phyloP scores from a whole-genome alignment of 495 filamentous ascomycete species.

The Platismatia glauca region DNA sequence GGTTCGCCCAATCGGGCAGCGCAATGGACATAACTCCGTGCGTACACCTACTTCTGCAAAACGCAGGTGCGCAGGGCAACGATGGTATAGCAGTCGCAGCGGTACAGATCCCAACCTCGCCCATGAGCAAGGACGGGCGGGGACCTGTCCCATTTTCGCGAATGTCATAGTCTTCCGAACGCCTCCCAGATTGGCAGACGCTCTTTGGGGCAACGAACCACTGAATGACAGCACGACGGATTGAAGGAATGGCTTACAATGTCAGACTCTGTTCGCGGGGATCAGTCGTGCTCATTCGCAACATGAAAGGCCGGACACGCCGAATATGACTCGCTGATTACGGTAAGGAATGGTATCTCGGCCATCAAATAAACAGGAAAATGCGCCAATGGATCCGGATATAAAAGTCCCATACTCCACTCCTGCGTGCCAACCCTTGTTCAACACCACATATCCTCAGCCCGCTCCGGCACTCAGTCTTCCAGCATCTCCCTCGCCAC shows the following conservation, averaged over 20 bases:
- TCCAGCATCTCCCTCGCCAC: slow-evolving; percentile 7
- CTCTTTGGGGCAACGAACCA: not conserved
- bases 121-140: not conserved
- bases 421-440: not conserved
- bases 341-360: not conserved
- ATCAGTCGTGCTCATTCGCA: not conserved
- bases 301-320: not conserved
- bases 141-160: not conserved
- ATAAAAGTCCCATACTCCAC: not conserved
- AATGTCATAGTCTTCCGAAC: too few relatives aligned
- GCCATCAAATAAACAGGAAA: not conserved
- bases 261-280: not conserved
- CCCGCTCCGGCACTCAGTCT: slow-evolving; percentile 3
- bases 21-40: too few relatives aligned
- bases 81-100: too few relatives aligned
- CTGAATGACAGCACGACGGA: not conserved
- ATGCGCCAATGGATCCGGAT: not conserved
- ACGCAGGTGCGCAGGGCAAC: too few relatives aligned
- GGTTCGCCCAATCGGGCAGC: too few relatives aligned
- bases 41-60: too few relatives aligned
- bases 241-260: not conserved
- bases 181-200: not conserved
- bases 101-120: too few relatives aligned
- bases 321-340: not conserved
- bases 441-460: not conserved